phyloP scores from a whole-genome alignment of 2,329 filamentous ascomycete genomes.

The Penicillium sp. region DNA sequence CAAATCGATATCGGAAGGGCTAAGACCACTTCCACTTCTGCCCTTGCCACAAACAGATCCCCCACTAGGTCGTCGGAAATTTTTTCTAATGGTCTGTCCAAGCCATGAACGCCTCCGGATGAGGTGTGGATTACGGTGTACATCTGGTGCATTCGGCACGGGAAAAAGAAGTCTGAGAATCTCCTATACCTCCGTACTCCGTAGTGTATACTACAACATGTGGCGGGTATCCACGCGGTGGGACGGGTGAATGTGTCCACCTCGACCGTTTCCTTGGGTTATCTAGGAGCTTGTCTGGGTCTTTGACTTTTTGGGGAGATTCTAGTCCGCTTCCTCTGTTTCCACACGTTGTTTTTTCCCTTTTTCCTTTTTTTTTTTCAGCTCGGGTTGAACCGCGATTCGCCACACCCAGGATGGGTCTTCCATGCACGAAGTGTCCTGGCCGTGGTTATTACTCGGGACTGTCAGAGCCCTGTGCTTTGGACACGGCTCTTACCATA shows the following conservation, averaged over 20 bases:
- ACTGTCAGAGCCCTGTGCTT: slow-evolving; percentile 3
- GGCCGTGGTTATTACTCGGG: slow-evolving; percentile 9
- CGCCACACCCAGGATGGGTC: slow-evolving; percentile 9
- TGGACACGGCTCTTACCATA: slow-evolving; percentile 1
- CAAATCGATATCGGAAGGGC: not conserved
- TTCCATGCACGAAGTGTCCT: slow-evolving; percentile 2
- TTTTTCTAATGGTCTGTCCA: slow-evolving; percentile 28
- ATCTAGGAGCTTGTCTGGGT: slow-evolving; percentile 11
- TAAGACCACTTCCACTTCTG: not conserved
- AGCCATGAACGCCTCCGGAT: slow-evolving; percentile 2
- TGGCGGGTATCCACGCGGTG: slow-evolving; percentile 2
- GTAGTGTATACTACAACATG: not conserved
- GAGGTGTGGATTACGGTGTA: slow-evolving; percentile 11
- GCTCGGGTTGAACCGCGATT: slow-evolving; percentile 19
- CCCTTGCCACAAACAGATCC: slow-evolving; percentile 8
- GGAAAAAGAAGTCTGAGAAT: not conserved
- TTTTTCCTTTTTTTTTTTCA: slow-evolving; percentile 9
- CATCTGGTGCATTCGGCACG: not conserved
- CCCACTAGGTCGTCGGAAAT: slow-evolving; percentile 24
- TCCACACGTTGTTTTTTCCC: not conserved
- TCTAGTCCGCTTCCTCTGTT: slow-evolving; percentile 2
- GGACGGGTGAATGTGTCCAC: slow-evolving; percentile 1
- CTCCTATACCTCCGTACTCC: not conserved
- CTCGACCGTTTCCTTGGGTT: not conserved
- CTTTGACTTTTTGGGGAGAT: not conserved